Conservation (phyloP, 331 rosid species). For the Quercus phellos region DNA sequence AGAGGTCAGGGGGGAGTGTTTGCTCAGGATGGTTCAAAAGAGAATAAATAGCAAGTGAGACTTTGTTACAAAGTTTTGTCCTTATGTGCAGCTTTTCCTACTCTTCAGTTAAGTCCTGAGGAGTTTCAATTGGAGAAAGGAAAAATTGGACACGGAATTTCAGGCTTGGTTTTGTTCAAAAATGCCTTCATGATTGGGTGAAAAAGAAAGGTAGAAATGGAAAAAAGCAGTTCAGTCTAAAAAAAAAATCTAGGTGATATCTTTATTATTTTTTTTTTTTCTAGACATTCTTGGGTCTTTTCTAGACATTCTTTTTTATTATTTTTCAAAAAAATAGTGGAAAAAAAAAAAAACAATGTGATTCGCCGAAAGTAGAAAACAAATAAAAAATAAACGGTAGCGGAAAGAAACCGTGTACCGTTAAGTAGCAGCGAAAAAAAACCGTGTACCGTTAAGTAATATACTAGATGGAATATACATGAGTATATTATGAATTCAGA, state of each 20-base stretch:
- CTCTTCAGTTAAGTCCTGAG: slow-evolving; percentile 39
- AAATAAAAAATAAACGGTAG: too few relatives aligned
- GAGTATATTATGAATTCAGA: too few relatives aligned
- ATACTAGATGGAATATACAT: too few relatives aligned
- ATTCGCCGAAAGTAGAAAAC: too few relatives aligned
- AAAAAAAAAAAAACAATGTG: not conserved
- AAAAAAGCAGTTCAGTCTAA: slow-evolving; percentile 6
- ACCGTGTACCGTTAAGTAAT: too few relatives aligned
- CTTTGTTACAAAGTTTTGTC: slow-evolving; percentile 43
- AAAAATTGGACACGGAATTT: slow-evolving; percentile 55
- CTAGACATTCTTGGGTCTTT: slow-evolving; percentile 14
- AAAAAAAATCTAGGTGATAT: slow-evolving; percentile 31
- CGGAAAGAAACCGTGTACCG: too few relatives aligned
- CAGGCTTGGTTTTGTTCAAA: slow-evolving; percentile 46
- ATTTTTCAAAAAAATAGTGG: not conserved
- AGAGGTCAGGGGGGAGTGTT: not conserved
- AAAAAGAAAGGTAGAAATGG: slow-evolving; percentile 44
- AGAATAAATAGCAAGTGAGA: slow-evolving; percentile 52
- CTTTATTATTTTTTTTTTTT: slow-evolving; percentile 20
- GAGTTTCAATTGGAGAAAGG: slow-evolving; percentile 58
- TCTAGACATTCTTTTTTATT: slow-evolving; percentile 45
- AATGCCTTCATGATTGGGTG: slow-evolving; percentile 59
- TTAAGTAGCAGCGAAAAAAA: too few relatives aligned
- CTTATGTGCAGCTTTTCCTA: slow-evolving; percentile 54
- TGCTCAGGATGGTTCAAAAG: slow-evolving; percentile 39